Conservation (phyloP, 2,329 filamentous ascomycete genomes). For the Polychaeton citri region DNA sequence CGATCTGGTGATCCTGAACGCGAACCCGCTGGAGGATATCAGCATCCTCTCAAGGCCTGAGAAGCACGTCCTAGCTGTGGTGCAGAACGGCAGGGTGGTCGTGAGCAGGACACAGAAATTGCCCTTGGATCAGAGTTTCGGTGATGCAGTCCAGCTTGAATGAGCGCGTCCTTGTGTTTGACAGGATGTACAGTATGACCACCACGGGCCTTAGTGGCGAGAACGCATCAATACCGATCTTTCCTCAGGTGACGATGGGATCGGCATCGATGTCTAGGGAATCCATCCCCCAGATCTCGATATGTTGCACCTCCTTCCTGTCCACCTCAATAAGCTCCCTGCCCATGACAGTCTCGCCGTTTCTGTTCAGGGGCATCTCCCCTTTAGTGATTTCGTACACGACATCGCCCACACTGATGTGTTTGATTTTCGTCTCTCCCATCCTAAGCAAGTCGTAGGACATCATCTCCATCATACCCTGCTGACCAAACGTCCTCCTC, state of each 20-base stretch:
- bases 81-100: conserved; percentile 41
- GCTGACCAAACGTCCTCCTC: conserved; percentile 6
- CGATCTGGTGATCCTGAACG: conserved; percentile 39
- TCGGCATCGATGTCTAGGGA: conserved; percentile 16
- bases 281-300: conserved; percentile 35
- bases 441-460: conserved; percentile 7
- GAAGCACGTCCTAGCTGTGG: conserved; percentile 35
- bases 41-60: conserved; percentile 36
- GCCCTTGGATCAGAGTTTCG: conserved; percentile 1
- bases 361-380: conserved; percentile 8
- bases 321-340: conserved; percentile 19
- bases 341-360: conserved; percentile 11
- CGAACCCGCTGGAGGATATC: conserved; percentile 44
- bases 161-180: neutral
- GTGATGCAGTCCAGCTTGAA: neutral
- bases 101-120: conserved; percentile 22
- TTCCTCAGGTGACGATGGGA: conserved; percentile 5
- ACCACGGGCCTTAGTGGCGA: too few species aligned
- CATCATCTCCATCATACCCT: conserved; percentile 20
- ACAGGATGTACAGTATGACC: neutral
- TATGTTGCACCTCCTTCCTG: conserved; percentile 24
- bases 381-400: conserved; percentile 23
- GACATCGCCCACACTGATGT: conserved; percentile 26
- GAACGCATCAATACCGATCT: too few species aligned
- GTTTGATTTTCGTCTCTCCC: conserved; percentile 17